Evolutionary conservation across 352 stramenopile genomes (phyloP), one percentile per base, ranked within the genome.

Genomic region (Elongisporangium anandrum): DNA sequence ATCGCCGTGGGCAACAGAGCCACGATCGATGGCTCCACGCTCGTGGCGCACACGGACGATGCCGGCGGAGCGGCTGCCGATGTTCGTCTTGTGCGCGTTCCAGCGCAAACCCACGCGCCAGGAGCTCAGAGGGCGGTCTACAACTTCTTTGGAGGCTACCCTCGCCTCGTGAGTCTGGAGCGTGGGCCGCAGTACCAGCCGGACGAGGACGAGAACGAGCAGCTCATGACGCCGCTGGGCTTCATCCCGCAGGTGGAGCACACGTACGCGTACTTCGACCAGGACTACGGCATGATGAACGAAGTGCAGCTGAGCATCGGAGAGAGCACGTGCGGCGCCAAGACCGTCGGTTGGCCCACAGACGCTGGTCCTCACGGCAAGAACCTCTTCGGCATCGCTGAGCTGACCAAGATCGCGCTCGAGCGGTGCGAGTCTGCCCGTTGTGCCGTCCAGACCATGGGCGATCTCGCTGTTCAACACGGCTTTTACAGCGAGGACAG

Each of bases 221-320:
- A 65, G 10, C 70, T 85, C 17, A 70, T 59, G 34, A 69, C 59
- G 48, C 84, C 92, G 3, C 61, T 98, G 52, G 89, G 89, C 3
- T 90, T 77, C 57, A 93, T 98, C 50, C 82, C 88, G n/a, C 83
- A 99, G 66, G 85, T 98, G 1, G 49, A 68, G 17, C 82, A 95
- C 66, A 99, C 95, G 22, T 98, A 89, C 69, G 92, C 80, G 12
- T 98, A 98, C 70, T 92, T 96, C 53, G 94, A 99, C 63, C 93
- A 97, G 52, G 86, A 94, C 67, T 95, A 99, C 63, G 93, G 87
- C 38, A 92, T 97, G 69, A 97, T 98, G 72, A 99, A 99, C 72
- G 95, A 98, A 59, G 70, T 90, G 57, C 84, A 97, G 71, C 75
- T 98, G 48, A 96, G 78, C 54, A 98, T 98, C 52, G 92, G 82